Evolutionary conservation across 176 grass and related monocot species (phyloP).

Genomic region (Phoenix roebelenii): DNA sequence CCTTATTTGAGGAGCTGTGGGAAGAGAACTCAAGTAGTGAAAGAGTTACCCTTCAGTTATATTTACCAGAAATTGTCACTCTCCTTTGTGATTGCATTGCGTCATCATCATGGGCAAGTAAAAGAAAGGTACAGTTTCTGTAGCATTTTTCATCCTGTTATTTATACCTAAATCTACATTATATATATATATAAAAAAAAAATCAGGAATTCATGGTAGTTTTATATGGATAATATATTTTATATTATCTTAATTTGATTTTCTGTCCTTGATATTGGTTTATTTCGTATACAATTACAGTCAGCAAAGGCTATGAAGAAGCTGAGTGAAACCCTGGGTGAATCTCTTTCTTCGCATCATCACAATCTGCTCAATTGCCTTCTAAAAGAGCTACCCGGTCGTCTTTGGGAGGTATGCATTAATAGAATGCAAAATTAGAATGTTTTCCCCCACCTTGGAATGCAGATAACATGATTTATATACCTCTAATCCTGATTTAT

Average conservation of each 20-base stretch:
- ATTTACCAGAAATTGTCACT: conserved; percentile 66
- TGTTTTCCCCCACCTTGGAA: no score
- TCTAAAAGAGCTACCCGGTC: conserved; percentile 83
- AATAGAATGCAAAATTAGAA: no score
- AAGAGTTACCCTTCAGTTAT: conserved; percentile 79
- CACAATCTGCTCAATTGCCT: conserved; percentile 74
- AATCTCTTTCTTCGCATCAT: conserved; percentile 47
- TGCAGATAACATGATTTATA: no score
- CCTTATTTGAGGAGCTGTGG: conserved; percentile 89
- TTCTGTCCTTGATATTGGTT: no score
- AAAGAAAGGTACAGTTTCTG: conserved; percentile 63
- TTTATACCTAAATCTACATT: no score
- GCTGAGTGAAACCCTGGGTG: conserved; percentile 68
- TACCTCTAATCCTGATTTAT: no score
- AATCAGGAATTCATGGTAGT: no score
- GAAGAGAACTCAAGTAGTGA: conserved; percentile 86
- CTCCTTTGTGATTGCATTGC: conserved; percentile 78
- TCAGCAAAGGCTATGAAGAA: conserved; percentile 86
- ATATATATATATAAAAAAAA: no score
- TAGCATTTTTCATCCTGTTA: neutral
- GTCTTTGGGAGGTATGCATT: conserved; percentile 77
- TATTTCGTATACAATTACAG: conserved; percentile 26
- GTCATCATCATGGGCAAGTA: conserved; percentile 81
- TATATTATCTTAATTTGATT: no score
- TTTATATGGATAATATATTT: no score